Evolutionary conservation across 306 rosid species (phyloP).

Genomic region (Rosa multiflora): DNA sequence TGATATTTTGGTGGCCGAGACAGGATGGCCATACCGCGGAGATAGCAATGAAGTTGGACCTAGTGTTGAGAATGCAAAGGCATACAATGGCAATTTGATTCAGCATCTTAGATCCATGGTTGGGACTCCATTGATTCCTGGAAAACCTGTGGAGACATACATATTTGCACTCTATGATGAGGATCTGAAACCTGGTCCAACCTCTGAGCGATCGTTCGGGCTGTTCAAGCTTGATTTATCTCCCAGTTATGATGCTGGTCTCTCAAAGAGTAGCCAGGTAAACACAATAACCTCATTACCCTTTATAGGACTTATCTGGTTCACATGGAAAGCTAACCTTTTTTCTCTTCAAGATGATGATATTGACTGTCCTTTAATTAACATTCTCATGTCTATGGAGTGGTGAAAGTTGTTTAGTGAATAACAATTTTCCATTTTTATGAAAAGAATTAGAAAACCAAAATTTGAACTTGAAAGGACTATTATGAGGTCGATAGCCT

Average conservation of each 20-base stretch:
- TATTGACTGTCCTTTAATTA: too few species aligned
- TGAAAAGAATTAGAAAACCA: too few species aligned
- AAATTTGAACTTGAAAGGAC: neutral
- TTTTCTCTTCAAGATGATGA: neutral
- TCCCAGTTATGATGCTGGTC: conserved; percentile 70
- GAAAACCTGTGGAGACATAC: conserved; percentile 74
- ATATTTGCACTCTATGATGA: conserved; percentile 86
- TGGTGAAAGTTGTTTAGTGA: too few species aligned
- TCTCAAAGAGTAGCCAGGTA: conserved; percentile 70
- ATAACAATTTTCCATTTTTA: too few species aligned
- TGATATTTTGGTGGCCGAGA: conserved; percentile 84
- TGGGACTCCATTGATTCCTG: conserved; percentile 93
- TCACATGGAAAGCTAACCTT: neutral
- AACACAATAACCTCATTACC: neutral
- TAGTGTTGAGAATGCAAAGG: conserved; percentile 74
- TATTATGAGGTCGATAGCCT: neutral
- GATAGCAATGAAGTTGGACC: conserved; percentile 74
- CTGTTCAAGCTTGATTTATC: conserved; percentile 65
- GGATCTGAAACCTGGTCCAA: conserved; percentile 65
- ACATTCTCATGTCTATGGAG: too few species aligned
- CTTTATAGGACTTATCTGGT: neutral
- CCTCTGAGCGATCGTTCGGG: conserved; percentile 78
- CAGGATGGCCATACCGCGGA: conserved; percentile 90
- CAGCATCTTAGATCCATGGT: conserved; percentile 80
- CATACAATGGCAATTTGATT: conserved; percentile 84